Evolutionary conservation across 2,329 filamentous ascomycete genomes (phyloP), one percentile per base, ranked within the genome.

Genomic region (Fusarium longipes): DNA sequence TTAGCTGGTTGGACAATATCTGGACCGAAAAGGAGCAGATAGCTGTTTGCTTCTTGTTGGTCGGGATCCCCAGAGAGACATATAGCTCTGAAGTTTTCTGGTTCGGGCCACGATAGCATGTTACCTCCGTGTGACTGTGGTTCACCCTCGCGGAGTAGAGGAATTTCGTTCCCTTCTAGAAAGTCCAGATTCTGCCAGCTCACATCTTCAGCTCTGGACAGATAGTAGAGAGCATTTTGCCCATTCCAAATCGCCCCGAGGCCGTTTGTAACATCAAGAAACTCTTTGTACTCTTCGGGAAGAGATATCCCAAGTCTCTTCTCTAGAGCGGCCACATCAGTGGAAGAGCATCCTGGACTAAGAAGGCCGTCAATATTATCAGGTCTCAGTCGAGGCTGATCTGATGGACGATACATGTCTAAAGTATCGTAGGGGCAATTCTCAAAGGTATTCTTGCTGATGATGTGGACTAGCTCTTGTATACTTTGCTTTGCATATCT

Each of bases 241-340:
- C 47, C 48, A 11, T 62, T 38, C 58, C 58, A 62, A 2, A 45
- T 40, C 7, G 57, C 24, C 8, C n/a, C 48, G 6, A 62, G 58
- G 6, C 58, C 58, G 14, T 62, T 36, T 1, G 47, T 47, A 2
- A 45, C 27, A 5, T 29, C 6, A 0, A 62, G 35, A 5, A 62
- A 38, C 17, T 47, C 24, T 22, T 62, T 55, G 14, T 55, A 62
- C 6, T 55, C 58, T 15, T 17, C 17, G 3, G 48, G 57, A 14
- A 62, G 39, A 8, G 12, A 12, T 7, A 40, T 15, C 2, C 11
- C 25, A 1, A 62, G 48, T 8, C 58, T 33, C 1, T 55, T 10
- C 15, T 62, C 56, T 2, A 62, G 17, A 25, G 40, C 29, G 5
- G 5, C 18, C 35, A 55, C 55, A 3, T 20, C 35, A 4, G 24